Evolutionary conservation across 2,329 filamentous ascomycete species (phyloP), one percentile per base, ranked within the genome.

Genomic region (Sporothrix inflata): DNA sequence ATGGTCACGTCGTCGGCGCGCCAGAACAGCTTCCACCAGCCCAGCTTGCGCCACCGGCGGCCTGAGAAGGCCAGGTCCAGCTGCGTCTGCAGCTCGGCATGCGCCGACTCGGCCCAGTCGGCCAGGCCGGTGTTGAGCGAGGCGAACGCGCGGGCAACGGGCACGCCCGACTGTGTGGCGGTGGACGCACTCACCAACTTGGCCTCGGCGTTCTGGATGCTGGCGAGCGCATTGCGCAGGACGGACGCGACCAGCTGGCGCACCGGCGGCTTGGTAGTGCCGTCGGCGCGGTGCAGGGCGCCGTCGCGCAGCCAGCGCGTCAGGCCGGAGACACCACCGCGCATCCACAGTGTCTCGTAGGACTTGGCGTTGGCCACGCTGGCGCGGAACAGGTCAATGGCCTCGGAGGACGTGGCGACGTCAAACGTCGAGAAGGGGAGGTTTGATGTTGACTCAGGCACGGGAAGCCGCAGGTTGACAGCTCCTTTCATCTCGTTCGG

Each of bases 11-110:
- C 95, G 78, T 98, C 95, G 30, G 96, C 94, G 24, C 94, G 90
- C 94, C 94, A 97, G 79, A 97, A 94, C 0, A 98, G 86, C 80
- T 97, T 97, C 92, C 94, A 98, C 94, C 95, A 98, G 19, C 90
- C 87, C 4, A 97, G 84, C 74, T 92, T 91, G 34, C 89, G 88
- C 95, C 95, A 98, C 51, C 90, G 86, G 21, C 84, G 86, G n/a
- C 92, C 90, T 0, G 87, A 84, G 76, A 98, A 95, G 0, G 93
- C 94, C 60, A 89, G 83, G 75, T 95, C 91, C 1, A 98, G 88
- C 76, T 94, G 88, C 68, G 91, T 87, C 74, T 94, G 92, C 8
- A 98, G 86, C 80, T 98, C 95, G 0, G 89, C 87, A 79, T 98
- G 95, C 0, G 93, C 93, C 27, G 85, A 84, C 77, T 95, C 90